phyloP scores from a whole-genome alignment of 2,329 filamentous ascomycete species.

The Geosmithia morbida region DNA sequence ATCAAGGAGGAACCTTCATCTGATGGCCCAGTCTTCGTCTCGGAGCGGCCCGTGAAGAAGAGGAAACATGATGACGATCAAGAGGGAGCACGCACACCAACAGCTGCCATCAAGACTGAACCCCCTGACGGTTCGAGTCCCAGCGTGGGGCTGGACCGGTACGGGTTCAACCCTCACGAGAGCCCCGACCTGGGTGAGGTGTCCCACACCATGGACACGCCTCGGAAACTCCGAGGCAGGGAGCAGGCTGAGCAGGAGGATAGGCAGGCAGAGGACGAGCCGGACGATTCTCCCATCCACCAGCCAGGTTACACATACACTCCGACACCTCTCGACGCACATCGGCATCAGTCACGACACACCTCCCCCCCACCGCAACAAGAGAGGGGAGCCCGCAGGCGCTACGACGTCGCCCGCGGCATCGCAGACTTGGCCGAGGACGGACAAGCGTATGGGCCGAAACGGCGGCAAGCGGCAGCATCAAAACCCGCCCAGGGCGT shows the following conservation, averaged over 20 bases:
- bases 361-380: background rate
- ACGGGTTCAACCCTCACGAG: conserved; percentile 26
- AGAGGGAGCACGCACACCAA: conserved; percentile 4
- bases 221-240: conserved; percentile 16
- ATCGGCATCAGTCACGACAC: background rate
- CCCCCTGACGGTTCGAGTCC: conserved; percentile 1
- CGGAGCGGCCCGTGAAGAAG: conserved; percentile 32
- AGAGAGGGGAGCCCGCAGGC: background rate
- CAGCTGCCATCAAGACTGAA: conserved; percentile 1
- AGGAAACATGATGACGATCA: conserved; percentile 19
- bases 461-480: background rate
- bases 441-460: conserved; percentile 2
- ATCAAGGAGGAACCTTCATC: conserved; percentile 41
- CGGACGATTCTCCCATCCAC: background rate
- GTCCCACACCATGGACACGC: conserved; percentile 16
- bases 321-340: background rate
- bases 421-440: conserved; percentile 1
- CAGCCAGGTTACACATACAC: background rate
- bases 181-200: conserved; percentile 41
- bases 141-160: conserved; percentile 5
- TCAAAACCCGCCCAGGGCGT: background rate
- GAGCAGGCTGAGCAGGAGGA: background rate
- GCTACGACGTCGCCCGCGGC: background rate
- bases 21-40: conserved; percentile 34
- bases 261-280: background rate